A percentile compares a stretch with the other conserved stretches of the same genome.
These are phyloP conservation scores for Dicorynia guianensis DNA, from an alignment of 306 rosid genomes.

Conservation along the genomic window DNA sequence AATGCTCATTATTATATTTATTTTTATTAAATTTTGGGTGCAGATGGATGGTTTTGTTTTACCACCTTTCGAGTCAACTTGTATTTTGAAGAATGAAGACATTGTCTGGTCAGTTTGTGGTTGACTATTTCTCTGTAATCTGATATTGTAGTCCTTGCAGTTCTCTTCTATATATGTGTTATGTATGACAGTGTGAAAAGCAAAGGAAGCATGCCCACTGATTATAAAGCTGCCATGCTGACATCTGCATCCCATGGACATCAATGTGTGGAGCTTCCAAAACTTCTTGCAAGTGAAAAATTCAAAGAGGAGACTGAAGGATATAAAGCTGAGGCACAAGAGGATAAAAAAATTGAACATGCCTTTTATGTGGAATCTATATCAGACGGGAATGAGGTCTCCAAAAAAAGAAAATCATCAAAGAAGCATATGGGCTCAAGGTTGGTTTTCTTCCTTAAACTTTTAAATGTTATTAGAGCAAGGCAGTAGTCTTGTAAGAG, in stretches of 20 bases:
- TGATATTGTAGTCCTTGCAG: background rate
- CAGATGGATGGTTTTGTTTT: slow-evolving; percentile 96
- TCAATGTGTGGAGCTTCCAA: slow-evolving; percentile 55
- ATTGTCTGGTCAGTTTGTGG: slow-evolving; percentile 65
- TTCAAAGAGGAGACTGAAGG: slow-evolving; percentile 60
- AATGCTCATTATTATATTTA: background rate
- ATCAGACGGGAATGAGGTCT: slow-evolving; percentile 37
- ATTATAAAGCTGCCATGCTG: slow-evolving; percentile 45
- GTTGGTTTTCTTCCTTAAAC: slow-evolving; percentile 49
- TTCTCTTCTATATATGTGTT: slow-evolving; percentile 6
- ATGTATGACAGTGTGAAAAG: slow-evolving; percentile 61
- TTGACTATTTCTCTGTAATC: background rate
- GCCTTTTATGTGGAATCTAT: slow-evolving; percentile 39
- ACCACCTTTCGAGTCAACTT: slow-evolving; percentile 86
- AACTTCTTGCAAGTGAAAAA: slow-evolving; percentile 64
- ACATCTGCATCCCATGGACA: slow-evolving; percentile 24
- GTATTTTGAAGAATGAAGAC: slow-evolving; percentile 85
- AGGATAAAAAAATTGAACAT: slow-evolving; percentile 51
- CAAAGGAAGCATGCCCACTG: slow-evolving; percentile 50
- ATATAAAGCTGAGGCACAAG: slow-evolving; percentile 44
- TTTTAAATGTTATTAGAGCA: background rate
- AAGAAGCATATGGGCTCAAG: slow-evolving; percentile 63
- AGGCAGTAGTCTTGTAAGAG: background rate
- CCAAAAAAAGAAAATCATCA: slow-evolving; percentile 81
- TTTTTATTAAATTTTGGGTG: slow-evolving; percentile 26